Base-by-base conservation (phyloP, 805 yeast species). In the Candida nitratophila region DNA sequence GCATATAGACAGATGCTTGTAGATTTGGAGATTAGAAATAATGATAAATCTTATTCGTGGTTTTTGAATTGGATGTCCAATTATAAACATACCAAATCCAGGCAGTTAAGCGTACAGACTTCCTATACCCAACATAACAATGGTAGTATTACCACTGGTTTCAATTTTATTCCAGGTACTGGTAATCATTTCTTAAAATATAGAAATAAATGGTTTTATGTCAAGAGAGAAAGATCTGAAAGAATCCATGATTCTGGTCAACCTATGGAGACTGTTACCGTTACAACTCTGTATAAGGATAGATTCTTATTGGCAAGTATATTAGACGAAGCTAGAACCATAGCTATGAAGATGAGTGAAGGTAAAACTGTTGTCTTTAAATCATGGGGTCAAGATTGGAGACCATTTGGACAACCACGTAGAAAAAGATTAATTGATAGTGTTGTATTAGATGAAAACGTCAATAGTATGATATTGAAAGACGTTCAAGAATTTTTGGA, bases 331-430 rank as follows among this genome's bases (percentile, higher is more conserved):
- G 98, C 98, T 3, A 87, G 90, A 55, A 65, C 70, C 33, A 65
- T 87, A 68, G 98, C 98, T 0, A 71, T 89, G 58, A 79, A 78
- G 54, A 74, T 83, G 27, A 83, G 85, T 47, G 95, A 88, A 58
- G 98, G 99, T 8, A 91, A 89, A 58, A 93, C 98, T 0, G 98
- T 93, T 8, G 67, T 93, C 5, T 93, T 77, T 62, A 87, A 96
- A 4, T 85, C 96, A 11, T 91, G 93, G 87, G 99, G 98, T 1
- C 96, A 96, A 26, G 99, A 93, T 58, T 93, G 99, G 99, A 73
- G 98, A 56, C 96, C 96, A 4, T 93, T 93, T 69, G 99, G 99
- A 2, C 90, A 83, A 59, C 98, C 99, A 1, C 74, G 96, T 49
- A 83, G 81, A 54, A 91, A 91, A 65, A 73, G 99, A 53, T 65